These are phyloP conservation scores for Sclerotinia subarctica DNA, from an alignment of 2,329 filamentous ascomycete genomes.

Conservation along the genomic window DNA sequence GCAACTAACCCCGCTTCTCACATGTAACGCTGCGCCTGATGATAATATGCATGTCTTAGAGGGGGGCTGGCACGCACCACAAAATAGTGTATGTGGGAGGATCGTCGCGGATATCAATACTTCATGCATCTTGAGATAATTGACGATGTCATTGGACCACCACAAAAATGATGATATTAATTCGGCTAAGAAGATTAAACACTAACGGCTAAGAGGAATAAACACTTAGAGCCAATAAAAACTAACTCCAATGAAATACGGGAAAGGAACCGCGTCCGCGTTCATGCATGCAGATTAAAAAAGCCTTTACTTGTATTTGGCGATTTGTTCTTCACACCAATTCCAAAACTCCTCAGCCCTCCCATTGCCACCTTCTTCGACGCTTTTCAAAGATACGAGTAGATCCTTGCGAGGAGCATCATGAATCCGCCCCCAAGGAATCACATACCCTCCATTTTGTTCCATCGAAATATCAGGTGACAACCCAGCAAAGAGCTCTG, in stretches of 20 bases:
- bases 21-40: not conserved
- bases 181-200: no score
- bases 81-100: no score
- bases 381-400: slow-evolving; percentile 23
- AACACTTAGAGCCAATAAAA: no score
- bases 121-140: no score
- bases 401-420: slow-evolving; percentile 26
- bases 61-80: no score
- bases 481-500: slow-evolving; percentile 21
- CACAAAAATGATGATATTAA: no score
- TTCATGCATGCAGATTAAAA: not conserved
- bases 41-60: no score
- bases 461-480: slow-evolving; percentile 9
- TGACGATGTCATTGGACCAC: no score
- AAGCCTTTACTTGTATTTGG: not conserved
- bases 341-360: slow-evolving; percentile 29
- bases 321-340: slow-evolving; percentile 30
- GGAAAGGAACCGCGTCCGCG: no score
- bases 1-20: not conserved
- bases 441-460: slow-evolving; percentile 24
- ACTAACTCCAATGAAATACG: no score
- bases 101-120: no score
- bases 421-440: slow-evolving; percentile 43
- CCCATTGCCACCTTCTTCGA: slow-evolving; percentile 29
- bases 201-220: no score